Base-by-base conservation (phyloP, 2,329 filamentous ascomycete genomes). In the Paramyrothecium sp. region DNA sequence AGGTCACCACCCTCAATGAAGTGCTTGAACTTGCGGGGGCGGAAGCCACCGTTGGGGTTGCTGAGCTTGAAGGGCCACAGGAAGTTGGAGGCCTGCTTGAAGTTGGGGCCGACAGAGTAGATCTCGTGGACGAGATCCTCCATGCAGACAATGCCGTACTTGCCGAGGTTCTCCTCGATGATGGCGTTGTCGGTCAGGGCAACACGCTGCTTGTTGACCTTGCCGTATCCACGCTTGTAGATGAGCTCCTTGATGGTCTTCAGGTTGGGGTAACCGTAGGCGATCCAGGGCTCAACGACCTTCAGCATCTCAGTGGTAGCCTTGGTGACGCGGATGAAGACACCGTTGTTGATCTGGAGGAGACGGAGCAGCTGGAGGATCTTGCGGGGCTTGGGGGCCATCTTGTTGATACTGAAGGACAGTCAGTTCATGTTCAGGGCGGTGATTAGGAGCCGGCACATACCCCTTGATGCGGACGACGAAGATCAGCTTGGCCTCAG, bases 191-290 rank as follows among this genome's bases (percentile, higher is more conserved):
- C 94, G 70, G 94, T 97, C 64, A 99, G 87, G 66, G 95, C 87
- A 76, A 96, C 86, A 73, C 95, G 93, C 86, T 98, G 93, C 89
- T 97, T 97, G 85, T 97, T 87, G 79, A 97, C 83, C 89, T 98
- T 99, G 77, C 94, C 95, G 81, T 99, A 98, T 73, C 95, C 95
- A 71, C 95, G 94, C 91, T 98, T 99, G 89, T 99, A 99, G 85
- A 99, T 81, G 76, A 99, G 92, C 85, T 99, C 95, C 81, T 96
- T 96, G 79, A 99, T 88, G 76, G 89, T 91, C 90, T 99, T 99
- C 66, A 98, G 90, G 88, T 97, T 98, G 80, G 95, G 95, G 86
- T 98, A 98, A 79, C 95, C 95, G 80, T 98, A 99, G 74, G 95
- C 94, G 71, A 99, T 89, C 88, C 95, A 99, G 70, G 95, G 95